Evolutionary conservation across 1,284 basidiomycete species (phyloP), one percentile per base, ranked within the genome.

Genomic region (Crepidotus sp.): DNA sequence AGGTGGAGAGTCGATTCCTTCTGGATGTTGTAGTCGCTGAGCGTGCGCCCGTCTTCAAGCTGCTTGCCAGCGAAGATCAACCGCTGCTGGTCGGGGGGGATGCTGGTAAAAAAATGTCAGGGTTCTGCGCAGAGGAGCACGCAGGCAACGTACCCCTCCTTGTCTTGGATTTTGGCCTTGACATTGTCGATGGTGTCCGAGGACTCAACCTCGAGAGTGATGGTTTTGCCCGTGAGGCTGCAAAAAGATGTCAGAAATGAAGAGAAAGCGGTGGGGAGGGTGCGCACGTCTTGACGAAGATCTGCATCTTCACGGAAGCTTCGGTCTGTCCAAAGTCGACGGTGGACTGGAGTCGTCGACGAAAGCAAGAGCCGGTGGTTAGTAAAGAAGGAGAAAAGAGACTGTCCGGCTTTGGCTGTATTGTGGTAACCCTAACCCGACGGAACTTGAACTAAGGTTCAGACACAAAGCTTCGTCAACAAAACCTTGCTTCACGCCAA

Each of bases 61-160:
- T 98, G 94, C 76, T 97, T 97, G 59, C 94, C 94, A 44, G 94
- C 94, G 62, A 97, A 98, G 75, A 97, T 97, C 65, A 98, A 70
- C 57, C 94, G 91, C 67, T 97, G 94, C 69, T 97, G 92, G 72
- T 96, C 93, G 57, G 90, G 90, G 48, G 90, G 88, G 51, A 94
- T 94, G 24, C 90, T 88, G 8, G 18, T 27, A 46, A 27, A 8
- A 53, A 6, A 10, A 35, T n/a, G 29, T n/a, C 22, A 37, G 24
- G n/a, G 37, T 37, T 3, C 1, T 4, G 10, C 6, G 6, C 11
- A 26, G 4, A 22, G 26, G 11, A 7, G 13, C 9, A 5, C 2
- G 7, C 14, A 2, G 15, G 3, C 26, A 3, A 32, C 46, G 13
- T 13, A 48, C 46, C 47, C 47, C 37, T 48, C 47, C 39, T 48